Base-by-base conservation (phyloP, 83 land plant species). In the Diphasiastrum complanatum region DNA sequence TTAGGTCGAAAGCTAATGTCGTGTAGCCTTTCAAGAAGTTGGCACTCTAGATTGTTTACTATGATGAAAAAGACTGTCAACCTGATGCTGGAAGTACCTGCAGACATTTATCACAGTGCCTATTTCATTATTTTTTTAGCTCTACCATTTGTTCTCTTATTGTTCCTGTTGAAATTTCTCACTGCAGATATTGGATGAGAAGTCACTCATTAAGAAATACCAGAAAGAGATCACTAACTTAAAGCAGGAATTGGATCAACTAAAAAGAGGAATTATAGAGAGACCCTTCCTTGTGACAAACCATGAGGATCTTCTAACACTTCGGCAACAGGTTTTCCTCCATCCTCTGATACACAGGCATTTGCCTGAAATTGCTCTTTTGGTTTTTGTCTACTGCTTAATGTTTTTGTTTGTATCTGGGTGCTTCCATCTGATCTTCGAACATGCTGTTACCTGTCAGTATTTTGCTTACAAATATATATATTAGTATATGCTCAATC, bases 161-260 rank as follows among this genome's bases (percentile, higher is more conserved):
- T 49, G 11, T 37, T 24, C 31, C n/a, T 33, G 37, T 60, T 53
- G 51, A 6, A 19, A 56, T 68, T 12, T 52, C 8, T 6, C 14
- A 37, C 23, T 73, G 74, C 81, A 91, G 97, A 91, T 91, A 22
- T 77, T 91, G 26, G 97, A 91, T 72, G 97, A 91, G 76, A 87
- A 87, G 61, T 91, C 97, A 36, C 78, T 91, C 16, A 91, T 91
- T 50, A 91, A 88, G 77, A 91, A 91, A 49, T 91, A 91, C 52
- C 97, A 91, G 62, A 85, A 77, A 60, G 96, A 91, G 71, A 91
- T 91, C 45, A 72, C 56, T 2, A 49, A 66, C 48, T 75, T 91
- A 52, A 91, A 85, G 81, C 82, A 81, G 38, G 97, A 91, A 57
- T 64, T 91, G 49, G 95, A 87, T 26, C 87, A 80, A 47, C 45